Conservation (phyloP, 805 yeast species). For the Myxozyma lipomycoides region DNA sequence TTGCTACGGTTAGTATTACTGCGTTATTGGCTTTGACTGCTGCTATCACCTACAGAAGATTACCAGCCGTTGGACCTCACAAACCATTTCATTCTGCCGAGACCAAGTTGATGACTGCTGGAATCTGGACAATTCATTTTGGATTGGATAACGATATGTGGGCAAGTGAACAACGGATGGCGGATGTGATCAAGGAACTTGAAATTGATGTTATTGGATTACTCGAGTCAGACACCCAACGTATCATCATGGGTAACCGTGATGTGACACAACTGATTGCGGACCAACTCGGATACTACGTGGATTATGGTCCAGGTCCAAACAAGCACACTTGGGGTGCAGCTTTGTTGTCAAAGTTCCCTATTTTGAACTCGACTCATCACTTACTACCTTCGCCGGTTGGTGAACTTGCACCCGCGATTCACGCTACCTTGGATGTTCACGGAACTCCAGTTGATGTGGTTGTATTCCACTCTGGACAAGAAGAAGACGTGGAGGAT, state of each 20-base stretch:
- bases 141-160: slow-evolving; percentile 97
- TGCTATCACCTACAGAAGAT: slow-evolving; percentile 52
- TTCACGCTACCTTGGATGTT: slow-evolving; percentile 89
- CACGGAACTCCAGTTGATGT: slow-evolving; percentile 86
- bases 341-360: slow-evolving; percentile 87
- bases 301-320: slow-evolving; percentile 97
- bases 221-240: slow-evolving; percentile 88
- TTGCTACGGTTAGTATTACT: slow-evolving; percentile 32
- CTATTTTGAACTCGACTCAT: slow-evolving; percentile 84
- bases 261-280: slow-evolving; percentile 89
- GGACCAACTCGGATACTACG: slow-evolving; percentile 90
- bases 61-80: slow-evolving; percentile 55
- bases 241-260: slow-evolving; percentile 91
- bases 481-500: slow-evolving; percentile 95
- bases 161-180: slow-evolving; percentile 91
- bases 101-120: slow-evolving; percentile 77
- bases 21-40: slow-evolving; percentile 47
- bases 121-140: slow-evolving; percentile 97
- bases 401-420: slow-evolving; percentile 97
- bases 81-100: slow-evolving; percentile 58
- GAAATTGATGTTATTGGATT: slow-evolving; percentile 77
- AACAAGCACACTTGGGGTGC: slow-evolving; percentile 98
- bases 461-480: slow-evolving; percentile 96
- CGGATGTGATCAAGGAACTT: slow-evolving; percentile 73
- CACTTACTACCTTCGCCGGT: slow-evolving; percentile 93